Base-by-base conservation (phyloP, 1,284 basidiomycete genomes). In the Melampsora americana region DNA sequence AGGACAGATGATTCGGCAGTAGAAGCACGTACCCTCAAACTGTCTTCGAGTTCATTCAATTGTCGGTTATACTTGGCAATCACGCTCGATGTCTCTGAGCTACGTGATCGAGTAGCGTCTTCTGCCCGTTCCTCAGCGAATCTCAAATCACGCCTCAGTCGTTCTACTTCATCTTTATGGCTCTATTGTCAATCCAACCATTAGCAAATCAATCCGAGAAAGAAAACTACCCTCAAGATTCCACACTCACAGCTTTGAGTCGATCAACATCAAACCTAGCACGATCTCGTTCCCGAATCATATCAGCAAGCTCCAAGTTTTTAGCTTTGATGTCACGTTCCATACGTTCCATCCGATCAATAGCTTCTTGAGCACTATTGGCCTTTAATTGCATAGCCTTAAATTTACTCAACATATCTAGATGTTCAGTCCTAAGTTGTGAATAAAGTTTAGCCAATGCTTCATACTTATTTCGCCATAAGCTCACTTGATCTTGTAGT, bases 391-490 rank as follows among this genome's bases (percentile, higher is more conserved):
- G 95, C 87, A 96, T 88, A 81, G 93, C 91, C 86, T 99, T 99
- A 87, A 92, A 95, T 85, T 96, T 98, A 81, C 90, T 88, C 66
- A 99, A 88, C 89, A 99, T 92, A 81, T 99, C 96, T 71, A 99
- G 86, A 83, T 99, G 96, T 83, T 99, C 96, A 44, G 92, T 91
- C 62, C 96, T 91, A 14, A 99, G 88, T 83, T 99, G 96, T 80
- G 93, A 96, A 86, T 99, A 99, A 9, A 99, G 88, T 84, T 99
- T 99, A 64, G 96, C 96, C 76, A 99, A 87, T 0, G 95, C 93
- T 84, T 99, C 96, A 84, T 99, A 99, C 85, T 99, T 99, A 86
- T 94, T 95, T 78, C 93, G 90, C 96, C 96, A 99, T 28, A 96
- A 85, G 7, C 89, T 91, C 78, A 97, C 94, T 84, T 99, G 96